Percentiles rank a stretch among this genome's conserved stretches.
Conservation (phyloP, 2,329 filamentous ascomycete genomes). For the Colletotrichum theobromicola region DNA sequence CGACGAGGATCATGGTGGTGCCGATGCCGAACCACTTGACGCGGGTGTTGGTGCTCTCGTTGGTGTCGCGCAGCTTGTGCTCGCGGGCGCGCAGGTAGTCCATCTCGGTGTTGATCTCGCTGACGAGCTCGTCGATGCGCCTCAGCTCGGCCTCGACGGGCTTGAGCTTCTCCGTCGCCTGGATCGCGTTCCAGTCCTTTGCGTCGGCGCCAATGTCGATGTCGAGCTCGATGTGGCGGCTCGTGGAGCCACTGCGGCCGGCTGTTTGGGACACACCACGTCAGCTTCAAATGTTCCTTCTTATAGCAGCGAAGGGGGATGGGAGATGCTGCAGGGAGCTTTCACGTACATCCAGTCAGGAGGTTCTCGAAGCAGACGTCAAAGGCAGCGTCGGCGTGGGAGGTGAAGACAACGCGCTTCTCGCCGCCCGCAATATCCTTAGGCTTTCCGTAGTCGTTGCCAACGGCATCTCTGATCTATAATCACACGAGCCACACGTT, state of each 20-base stretch:
- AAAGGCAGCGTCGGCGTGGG: constrained; percentile 88
- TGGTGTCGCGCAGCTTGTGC: constrained; percentile 96
- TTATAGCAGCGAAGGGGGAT: background rate
- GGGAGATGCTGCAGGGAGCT: background rate
- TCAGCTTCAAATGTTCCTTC: constrained; percentile 19
- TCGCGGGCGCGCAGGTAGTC: constrained; percentile 90
- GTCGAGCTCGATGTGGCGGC: constrained; percentile 85
- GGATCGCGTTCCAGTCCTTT: constrained; percentile 97
- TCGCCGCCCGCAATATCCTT: constrained; percentile 94
- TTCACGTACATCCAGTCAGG: constrained; percentile 69
- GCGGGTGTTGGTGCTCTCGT: constrained; percentile 98
- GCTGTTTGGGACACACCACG: constrained; percentile 29
- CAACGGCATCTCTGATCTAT: constrained; percentile 92
- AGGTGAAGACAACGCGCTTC: constrained; percentile 91
- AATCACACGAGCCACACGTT: background rate
- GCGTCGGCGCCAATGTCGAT: constrained; percentile 97
- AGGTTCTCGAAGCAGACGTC: constrained; percentile 96
- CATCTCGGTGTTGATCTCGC: constrained; percentile 92
- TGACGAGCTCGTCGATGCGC: constrained; percentile 88
- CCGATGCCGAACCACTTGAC: constrained; percentile 98
- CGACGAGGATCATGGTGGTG: constrained; percentile 90
- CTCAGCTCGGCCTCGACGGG: constrained; percentile 94
- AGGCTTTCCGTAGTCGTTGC: constrained; percentile 93
- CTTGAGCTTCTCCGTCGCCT: constrained; percentile 96
- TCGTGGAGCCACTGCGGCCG: constrained; percentile 50